A percentile compares a stretch with the other conserved stretches of the same genome.
Evolutionary conservation across 2,329 filamentous ascomycete species (phyloP).

Genomic region (Fusarium mexicanum): DNA sequence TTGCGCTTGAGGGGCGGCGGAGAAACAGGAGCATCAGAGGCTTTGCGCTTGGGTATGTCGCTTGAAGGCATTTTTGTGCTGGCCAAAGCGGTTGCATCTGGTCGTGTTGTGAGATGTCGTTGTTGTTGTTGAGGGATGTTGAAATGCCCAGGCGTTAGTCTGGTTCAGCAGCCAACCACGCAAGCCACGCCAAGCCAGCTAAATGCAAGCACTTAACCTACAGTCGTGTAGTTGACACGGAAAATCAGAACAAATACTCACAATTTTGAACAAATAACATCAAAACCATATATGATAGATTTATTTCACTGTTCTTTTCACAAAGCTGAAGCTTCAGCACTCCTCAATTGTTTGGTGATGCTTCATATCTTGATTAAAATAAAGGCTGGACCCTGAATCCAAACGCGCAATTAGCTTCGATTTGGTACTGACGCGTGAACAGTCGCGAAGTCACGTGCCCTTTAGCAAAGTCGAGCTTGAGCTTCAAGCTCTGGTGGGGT

Average conservation of each 20-base stretch:
- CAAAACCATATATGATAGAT: accelerated
- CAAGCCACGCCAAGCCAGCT: not conserved
- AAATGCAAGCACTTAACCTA: constrained; percentile 2
- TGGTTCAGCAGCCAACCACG: not conserved
- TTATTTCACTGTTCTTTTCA: accelerated
- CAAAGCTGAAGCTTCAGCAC: accelerated
- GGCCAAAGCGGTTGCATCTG: constrained; percentile 24
- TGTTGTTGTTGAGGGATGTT: constrained; percentile 12
- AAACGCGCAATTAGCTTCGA: not conserved
- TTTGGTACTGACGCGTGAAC: not conserved
- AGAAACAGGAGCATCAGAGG: constrained; percentile 57
- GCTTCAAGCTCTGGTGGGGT: not conserved
- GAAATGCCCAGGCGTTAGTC: constrained; percentile 19
- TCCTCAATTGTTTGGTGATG: no score
- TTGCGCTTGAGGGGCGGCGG: constrained; percentile 65
- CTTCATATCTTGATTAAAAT: accelerated
- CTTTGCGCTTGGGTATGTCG: constrained; percentile 48
- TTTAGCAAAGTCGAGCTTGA: accelerated
- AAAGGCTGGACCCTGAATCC: not conserved
- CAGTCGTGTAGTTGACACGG: not conserved
- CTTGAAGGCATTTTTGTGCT: constrained; percentile 41
- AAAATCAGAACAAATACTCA: not conserved
- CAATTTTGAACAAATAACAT: accelerated
- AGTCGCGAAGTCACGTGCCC: constrained; percentile 48
- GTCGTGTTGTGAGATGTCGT: not conserved